Evolutionary conservation across 1,284 basidiomycete genomes (phyloP).

Genomic region (Inonotus obliquus): DNA sequence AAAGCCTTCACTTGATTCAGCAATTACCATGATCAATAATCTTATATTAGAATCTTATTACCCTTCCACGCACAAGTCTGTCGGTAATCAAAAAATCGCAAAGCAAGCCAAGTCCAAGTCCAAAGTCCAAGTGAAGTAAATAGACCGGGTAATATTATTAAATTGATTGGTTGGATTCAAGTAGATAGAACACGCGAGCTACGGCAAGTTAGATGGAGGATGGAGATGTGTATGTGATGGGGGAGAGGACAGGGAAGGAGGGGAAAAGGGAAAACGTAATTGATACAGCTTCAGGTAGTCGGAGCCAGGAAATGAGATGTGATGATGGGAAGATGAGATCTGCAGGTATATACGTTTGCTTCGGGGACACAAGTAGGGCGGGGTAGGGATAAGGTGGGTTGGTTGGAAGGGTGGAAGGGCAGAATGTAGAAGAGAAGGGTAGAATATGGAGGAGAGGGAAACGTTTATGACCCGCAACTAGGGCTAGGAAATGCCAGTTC

Average conservation of each 20-base stretch:
- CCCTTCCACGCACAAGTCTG: no score
- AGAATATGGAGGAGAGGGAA: not conserved
- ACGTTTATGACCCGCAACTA: not conserved
- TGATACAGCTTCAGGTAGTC: slow-evolving; percentile 1
- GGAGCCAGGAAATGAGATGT: not conserved
- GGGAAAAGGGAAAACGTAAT: not conserved
- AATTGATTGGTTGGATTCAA: no score
- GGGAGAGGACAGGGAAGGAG: not conserved
- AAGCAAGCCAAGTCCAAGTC: no score
- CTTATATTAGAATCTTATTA: no score
- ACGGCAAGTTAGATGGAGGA: no score
- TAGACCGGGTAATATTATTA: no score
- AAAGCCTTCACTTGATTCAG: no score
- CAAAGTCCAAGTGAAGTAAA: no score
- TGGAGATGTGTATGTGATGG: no score
- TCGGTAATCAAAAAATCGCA: no score
- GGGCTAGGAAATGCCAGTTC: not conserved
- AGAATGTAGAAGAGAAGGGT: not conserved
- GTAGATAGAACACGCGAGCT: not conserved
- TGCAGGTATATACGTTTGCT: not conserved
- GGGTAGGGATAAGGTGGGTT: no score
- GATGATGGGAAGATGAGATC: not conserved
- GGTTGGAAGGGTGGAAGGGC: not conserved
- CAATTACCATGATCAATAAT: no score
- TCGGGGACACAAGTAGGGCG: not conserved